phyloP scores from a whole-genome alignment of 75 land plant species.

The Adiantum capillusveneris region DNA sequence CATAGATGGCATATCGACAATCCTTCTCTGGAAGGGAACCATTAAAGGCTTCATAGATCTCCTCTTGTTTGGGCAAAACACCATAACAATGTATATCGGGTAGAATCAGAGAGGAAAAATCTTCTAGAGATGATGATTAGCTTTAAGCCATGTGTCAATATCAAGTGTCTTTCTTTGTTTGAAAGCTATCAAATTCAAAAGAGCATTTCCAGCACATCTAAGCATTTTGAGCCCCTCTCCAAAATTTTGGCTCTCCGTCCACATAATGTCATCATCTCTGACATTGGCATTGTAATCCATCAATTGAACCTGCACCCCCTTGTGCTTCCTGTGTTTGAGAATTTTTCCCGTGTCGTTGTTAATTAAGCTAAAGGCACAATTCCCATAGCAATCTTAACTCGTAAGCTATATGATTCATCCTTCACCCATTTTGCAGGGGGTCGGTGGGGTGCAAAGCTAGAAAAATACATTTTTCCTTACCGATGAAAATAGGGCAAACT shows the following conservation, averaged over 20 bases:
- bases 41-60: too few species aligned
- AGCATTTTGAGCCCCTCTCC: conserved; percentile 18
- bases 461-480: too few species aligned
- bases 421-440: conserved; percentile 45
- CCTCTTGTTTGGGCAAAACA: too few species aligned
- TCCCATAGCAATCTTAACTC: conserved; percentile 32
- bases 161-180: conserved; percentile 17
- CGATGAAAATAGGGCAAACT: too few species aligned
- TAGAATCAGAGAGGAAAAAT: conserved; percentile 15
- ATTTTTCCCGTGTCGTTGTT: conserved; percentile 40
- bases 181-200: conserved; percentile 17
- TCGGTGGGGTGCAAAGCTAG: too few species aligned
- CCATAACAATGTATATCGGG: too few species aligned
- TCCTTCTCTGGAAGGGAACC: too few species aligned
- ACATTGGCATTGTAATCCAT: conserved; percentile 3
- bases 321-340: conserved; percentile 24
- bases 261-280: conserved; percentile 15
- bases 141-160: conserved; percentile 18
- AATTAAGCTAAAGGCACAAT: conserved; percentile 25
- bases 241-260: conserved; percentile 34
- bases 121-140: conserved; percentile 26
- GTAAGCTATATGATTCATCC: conserved; percentile 29
- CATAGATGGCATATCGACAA: too few species aligned
- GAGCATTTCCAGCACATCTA: conserved; percentile 10
- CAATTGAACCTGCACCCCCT: conserved; percentile 25